Evolutionary conservation across 805 yeast species (phyloP), one percentile per base, ranked within the genome.

Genomic region (Candida parachauliodes): DNA sequence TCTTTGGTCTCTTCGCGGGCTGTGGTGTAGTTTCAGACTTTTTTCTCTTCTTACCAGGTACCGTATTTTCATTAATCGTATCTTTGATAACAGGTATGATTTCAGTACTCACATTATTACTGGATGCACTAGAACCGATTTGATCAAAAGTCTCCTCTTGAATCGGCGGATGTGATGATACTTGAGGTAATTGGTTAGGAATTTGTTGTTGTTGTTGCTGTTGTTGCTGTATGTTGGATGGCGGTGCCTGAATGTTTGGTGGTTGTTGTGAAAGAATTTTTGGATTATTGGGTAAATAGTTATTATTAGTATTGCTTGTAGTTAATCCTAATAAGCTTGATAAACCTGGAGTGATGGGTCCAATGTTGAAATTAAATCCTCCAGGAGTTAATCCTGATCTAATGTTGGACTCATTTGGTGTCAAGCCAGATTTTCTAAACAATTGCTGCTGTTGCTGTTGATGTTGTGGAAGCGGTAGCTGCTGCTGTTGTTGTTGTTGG

Each of bases 311-410:
- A 20, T n/a, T 35, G 10, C 25, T 34, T 12, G 42, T 39, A 8
- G 55, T 47, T 19, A 65, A 51, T 1, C 71, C 70, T 22, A 66
- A 45, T n/a, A 68, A 51, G 36, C 62, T 57, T 30, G 60, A 58
- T 21, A 75, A 52, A 0, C 74, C 74, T 0, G 81, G 79, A 2
- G 77, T 72, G 52, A 71, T 68, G 19, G 70, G 65, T 18, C 71
- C 68, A 32, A 63, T 62, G n/a, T 64, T 43, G 37, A 65, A 47
- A 16, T 37, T 36, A 23, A 54, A 41, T 1, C 53, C 60, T 2
- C 80, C 85, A 0, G 89, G 89, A 0, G 89, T 81, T 19, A 82
- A 55, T 0, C 93, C 91, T 0, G 85, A 68, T 46, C 95, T 69
- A 34, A 86, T 47, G 34, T 79, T 73, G 4, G 87, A 76, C 52